Evolutionary conservation across 495 filamentous ascomycete genomes (phyloP), one percentile per base, ranked within the genome.

Genomic region (Daldinia caldariorum): DNA sequence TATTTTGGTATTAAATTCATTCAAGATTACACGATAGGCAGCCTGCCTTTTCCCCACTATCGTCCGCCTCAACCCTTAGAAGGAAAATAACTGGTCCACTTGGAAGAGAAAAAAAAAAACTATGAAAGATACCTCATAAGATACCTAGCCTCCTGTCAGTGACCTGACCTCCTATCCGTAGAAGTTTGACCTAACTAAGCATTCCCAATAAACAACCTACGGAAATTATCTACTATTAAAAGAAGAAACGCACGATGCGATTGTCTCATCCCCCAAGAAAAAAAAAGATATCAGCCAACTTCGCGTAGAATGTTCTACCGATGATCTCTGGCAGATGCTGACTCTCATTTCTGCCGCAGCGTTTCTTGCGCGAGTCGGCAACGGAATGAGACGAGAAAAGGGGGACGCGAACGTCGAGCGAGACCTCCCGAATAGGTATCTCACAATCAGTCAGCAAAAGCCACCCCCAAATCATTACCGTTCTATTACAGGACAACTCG

Each of bases 1-100:
- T 3, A 26, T 26, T 26, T 26, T 26, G 26, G 26, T 26, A 26
- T 26, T 26, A 26, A 26, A 26, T 26, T 26, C 43, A 38, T 32
- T 69, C 53, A 26, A 26, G 53, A 58, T 64, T 70, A 47, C 57
- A 56, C 54, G 16, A 69, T 58, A 29, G 16, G 37, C 22, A 62
- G 62, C 54, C 61, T 63, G 43, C 43, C 14, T 18, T 61, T 69
- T 69, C 71, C 60, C 74, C 74, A 72, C 74, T 39, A 65, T 74
- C 63, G 62, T 69, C 68, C 71, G 74, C 72, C 69, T 68, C 69
- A 63, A 70, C 50, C 31, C 56, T 65, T 3, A 26, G 35, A n/a
- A 18, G 20, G 37, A 41, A 41, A 22, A 49, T 39, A 38, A 60
- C 53, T 53, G 49, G 20, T 45, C 31, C 12, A 56, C 37, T 13